phyloP scores from a whole-genome alignment of 345 rosid genomes.

The Eucalyptus cladocalyx region DNA sequence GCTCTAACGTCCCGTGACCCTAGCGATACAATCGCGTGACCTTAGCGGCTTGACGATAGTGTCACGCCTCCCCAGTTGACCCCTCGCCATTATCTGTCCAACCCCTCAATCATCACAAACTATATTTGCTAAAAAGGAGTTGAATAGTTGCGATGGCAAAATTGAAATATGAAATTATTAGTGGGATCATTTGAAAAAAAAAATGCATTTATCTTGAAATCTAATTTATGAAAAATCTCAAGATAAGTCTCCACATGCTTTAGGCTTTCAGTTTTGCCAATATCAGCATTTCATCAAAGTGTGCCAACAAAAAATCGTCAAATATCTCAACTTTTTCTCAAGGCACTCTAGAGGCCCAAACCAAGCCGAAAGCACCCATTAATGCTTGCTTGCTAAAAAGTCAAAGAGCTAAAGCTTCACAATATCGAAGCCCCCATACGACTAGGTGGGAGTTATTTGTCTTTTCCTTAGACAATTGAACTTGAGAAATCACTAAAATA shows the following conservation, averaged over 20 bases:
- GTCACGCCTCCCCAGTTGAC: fast-evolving
- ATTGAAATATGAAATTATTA: no score
- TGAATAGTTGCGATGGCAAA: no score
- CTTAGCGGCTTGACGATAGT: background rate
- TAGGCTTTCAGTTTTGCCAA: background rate
- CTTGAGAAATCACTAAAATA: background rate
- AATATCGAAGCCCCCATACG: background rate
- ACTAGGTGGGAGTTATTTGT: background rate
- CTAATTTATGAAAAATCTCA: background rate
- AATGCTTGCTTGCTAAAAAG: background rate
- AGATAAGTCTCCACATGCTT: fast-evolving
- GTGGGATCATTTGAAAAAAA: no score
- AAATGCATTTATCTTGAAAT: background rate
- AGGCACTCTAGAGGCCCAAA: background rate
- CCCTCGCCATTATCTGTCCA: background rate
- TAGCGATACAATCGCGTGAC: background rate
- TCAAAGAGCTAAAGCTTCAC: background rate
- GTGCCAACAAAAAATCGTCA: background rate
- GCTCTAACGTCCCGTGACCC: background rate
- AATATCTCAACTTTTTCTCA: background rate
- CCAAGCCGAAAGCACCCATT: background rate
- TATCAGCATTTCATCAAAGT: background rate
- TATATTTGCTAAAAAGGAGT: background rate
- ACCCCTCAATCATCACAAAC: background rate
- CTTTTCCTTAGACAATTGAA: background rate